These are phyloP conservation scores for Chaetomium tenue DNA, from an alignment of 495 filamentous ascomycete species.

Conservation along the genomic window DNA sequence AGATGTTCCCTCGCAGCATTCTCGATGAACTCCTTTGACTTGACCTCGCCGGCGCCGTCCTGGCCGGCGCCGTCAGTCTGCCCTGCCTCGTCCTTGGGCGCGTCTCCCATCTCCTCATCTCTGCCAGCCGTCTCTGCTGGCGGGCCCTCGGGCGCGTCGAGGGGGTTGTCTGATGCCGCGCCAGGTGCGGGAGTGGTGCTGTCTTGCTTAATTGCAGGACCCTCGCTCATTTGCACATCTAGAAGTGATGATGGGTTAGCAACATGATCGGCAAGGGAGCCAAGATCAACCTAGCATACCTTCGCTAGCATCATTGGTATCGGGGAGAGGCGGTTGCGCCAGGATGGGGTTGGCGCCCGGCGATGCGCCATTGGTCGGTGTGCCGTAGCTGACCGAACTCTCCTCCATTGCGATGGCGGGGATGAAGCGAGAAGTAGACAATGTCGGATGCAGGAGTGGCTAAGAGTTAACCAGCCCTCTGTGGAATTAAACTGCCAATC, in stretches of 20 bases:
- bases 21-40: constrained; percentile 77
- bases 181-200: constrained; percentile 52
- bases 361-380: constrained; percentile 51
- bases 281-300: constrained; percentile 29
- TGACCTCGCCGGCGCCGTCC: constrained; percentile 44
- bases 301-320: constrained; percentile 37
- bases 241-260: background rate
- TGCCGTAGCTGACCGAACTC: constrained; percentile 52
- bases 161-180: constrained; percentile 70
- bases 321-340: constrained; percentile 50
- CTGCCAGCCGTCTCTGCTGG: constrained; percentile 64
- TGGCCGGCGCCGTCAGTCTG: constrained; percentile 46
- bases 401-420: constrained; percentile 52
- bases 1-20: constrained; percentile 84
- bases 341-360: constrained; percentile 52
- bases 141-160: constrained; percentile 80
- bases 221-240: constrained; percentile 59
- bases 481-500: background rate
- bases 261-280: background rate
- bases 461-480: background rate
- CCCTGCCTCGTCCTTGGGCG: constrained; percentile 56
- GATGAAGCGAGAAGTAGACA: constrained; percentile 16
- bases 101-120: constrained; percentile 86
- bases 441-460: constrained; percentile 1
- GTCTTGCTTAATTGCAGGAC: constrained; percentile 53